Base-by-base conservation (phyloP, 2,329 filamentous ascomycete genomes). In the Zopfia rhizophila region DNA sequence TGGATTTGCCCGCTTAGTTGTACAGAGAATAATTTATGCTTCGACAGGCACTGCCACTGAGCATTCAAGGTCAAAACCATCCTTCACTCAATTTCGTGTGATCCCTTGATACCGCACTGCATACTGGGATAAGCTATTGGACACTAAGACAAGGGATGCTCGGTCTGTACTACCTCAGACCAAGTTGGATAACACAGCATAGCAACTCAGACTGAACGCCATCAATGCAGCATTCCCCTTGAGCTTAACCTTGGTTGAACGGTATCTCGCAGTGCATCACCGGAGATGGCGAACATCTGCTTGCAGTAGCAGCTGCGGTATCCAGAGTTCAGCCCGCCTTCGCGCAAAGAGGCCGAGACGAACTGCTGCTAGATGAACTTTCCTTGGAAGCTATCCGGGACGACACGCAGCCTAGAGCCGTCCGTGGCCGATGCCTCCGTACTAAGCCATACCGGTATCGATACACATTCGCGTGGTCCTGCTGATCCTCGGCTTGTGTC, bases 381-480 rank as follows among this genome's bases (percentile, higher is more conserved):
- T n/a, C n/a, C n/a, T n/a, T 22, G 29, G 32, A 33, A 28, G 29
- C 25, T 13, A 11, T 42, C 45, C 47, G 51, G 41, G 42, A 50
- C 29, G 45, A 45, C n/a, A n/a, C 21, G 50, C 32, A 33, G 28
- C 18, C 18, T 40, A 27, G 33, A 38, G 39, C 25, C 30, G 12
- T 21, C 22, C 22, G 32, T 63, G 63, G 63, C 55, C 62, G 55
- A 49, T 48, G 56, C 53, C 27, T 24, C n/a, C 42, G 27, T 33
- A 45, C 48, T 44, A 36, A 45, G 47, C 64, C 38, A 60, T 52
- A 21, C 60, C 50, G 27, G 6, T 53, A 47, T 42, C 17, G 53
- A 38, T 19, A 45, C n/a, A 12, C 21, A 13, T 31, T 33, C 30
- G 24, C 25, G 6, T 17, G 31, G 25, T 39, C 32, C 24, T 48